Evolutionary conservation across 164 flowering plant genomes (phyloP).

Genomic region (Taxillus chinensis): DNA sequence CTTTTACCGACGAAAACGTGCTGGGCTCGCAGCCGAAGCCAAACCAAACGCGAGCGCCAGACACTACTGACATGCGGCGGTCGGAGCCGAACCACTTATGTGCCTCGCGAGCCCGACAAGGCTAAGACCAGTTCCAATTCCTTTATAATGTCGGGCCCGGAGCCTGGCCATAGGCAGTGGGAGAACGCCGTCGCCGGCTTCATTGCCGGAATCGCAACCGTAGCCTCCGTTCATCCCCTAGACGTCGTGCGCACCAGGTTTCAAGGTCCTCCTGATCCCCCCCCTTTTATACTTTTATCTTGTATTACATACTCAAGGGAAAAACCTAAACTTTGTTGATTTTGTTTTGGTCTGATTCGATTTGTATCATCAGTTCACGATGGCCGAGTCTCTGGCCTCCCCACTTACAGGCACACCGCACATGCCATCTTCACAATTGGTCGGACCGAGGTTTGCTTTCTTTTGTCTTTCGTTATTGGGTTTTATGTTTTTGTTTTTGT

Average conservation of each 20-base stretch:
- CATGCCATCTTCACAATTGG: constrained; percentile 78
- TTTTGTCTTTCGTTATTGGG: neutral
- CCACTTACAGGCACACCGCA: constrained; percentile 68
- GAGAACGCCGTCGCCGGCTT: constrained; percentile 90
- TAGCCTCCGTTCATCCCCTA: constrained; percentile 79
- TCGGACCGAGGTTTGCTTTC: constrained; percentile 60
- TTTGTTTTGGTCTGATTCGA: neutral
- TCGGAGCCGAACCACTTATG: too few species aligned
- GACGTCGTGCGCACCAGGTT: constrained; percentile 95
- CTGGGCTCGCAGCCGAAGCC: too few species aligned
- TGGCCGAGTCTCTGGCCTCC: constrained; percentile 54
- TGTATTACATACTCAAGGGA: neutral
- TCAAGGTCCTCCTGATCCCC: constrained; percentile 40
- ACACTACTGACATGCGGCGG: too few species aligned
- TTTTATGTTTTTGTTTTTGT: neutral
- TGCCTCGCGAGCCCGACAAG: too few species aligned
- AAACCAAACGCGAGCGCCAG: too few species aligned
- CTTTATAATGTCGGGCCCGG: neutral
- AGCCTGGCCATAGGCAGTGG: constrained; percentile 54
- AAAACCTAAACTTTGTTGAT: neutral
- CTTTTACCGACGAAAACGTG: too few species aligned
- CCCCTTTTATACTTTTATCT: constrained; percentile 1
- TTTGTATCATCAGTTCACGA: constrained; percentile 44
- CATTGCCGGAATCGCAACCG: constrained; percentile 84
- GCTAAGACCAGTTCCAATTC: too few species aligned